These are phyloP conservation scores for Macroventuria anomochaeta DNA, from an alignment of 2,329 filamentous ascomycete genomes.

Conservation along the genomic window DNA sequence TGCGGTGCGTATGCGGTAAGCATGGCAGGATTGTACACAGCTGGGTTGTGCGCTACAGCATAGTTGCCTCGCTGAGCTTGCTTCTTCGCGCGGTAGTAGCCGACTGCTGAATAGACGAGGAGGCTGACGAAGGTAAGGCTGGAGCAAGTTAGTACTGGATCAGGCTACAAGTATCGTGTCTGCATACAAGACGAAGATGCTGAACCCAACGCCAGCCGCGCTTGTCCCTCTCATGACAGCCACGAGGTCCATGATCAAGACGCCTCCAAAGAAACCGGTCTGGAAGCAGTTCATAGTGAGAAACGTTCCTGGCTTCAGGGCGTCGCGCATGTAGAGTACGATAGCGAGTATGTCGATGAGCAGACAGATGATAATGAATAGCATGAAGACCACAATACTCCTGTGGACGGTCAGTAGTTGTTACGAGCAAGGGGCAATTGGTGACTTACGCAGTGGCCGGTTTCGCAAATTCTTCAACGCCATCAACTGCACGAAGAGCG, in stretches of 20 bases:
- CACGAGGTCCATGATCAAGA: constrained; percentile 43
- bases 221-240: constrained; percentile 30
- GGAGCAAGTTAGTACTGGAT: constrained; percentile 11
- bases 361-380: constrained; percentile 42
- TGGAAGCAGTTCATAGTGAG: constrained; percentile 47
- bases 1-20: constrained; percentile 24
- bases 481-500: constrained; percentile 29
- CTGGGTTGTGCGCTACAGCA: constrained; percentile 41
- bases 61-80: constrained; percentile 43
- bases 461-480: constrained; percentile 24
- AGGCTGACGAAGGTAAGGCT: constrained; percentile 48
- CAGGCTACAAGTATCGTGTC: not conserved
- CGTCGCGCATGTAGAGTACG: constrained; percentile 42
- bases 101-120: constrained; percentile 50
- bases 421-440: not conserved
- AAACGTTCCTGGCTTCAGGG: constrained; percentile 42
- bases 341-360: constrained; percentile 46
- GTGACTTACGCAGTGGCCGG: constrained; percentile 32
- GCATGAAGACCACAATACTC: constrained; percentile 40
- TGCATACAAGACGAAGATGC: constrained; percentile 49
- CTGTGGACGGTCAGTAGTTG: constrained; percentile 34
- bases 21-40: constrained; percentile 31
- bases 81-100: constrained; percentile 46
- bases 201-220: constrained; percentile 34
- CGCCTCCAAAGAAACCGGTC: constrained; percentile 43